phyloP scores from a whole-genome alignment of 495 filamentous ascomycete species.

The Coniosporium apollinis region DNA sequence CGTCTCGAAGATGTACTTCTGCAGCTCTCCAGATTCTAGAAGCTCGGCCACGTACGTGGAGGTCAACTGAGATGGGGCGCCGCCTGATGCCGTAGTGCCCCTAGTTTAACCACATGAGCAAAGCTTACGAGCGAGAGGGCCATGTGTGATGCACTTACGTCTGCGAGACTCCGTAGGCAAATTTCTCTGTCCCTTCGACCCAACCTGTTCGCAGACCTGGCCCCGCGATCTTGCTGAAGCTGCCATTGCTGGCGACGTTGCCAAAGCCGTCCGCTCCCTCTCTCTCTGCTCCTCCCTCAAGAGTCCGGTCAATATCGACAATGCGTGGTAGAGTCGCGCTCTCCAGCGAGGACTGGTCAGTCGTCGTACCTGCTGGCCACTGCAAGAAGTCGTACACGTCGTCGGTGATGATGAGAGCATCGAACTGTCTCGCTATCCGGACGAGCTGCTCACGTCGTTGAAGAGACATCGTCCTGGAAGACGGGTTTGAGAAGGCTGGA shows the following conservation, averaged over 20 bases:
- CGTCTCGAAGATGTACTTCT: constrained; percentile 23
- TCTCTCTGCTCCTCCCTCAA: constrained; percentile 32
- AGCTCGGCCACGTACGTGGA: constrained; percentile 48
- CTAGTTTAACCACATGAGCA: neutral
- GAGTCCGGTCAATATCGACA: constrained; percentile 55
- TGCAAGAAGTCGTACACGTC: constrained; percentile 86
- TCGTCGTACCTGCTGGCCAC: constrained; percentile 32
- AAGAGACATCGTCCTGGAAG: constrained; percentile 53
- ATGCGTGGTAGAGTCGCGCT: constrained; percentile 46
- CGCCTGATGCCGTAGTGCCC: constrained; percentile 37
- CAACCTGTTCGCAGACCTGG: constrained; percentile 71
- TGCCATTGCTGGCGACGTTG: constrained; percentile 63
- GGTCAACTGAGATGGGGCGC: constrained; percentile 54
- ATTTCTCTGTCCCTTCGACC: constrained; percentile 53
- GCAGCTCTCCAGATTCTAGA: constrained; percentile 33
- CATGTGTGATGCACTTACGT: constrained; percentile 28
- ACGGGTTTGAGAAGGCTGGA: constrained; percentile 71
- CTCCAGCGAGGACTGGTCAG: constrained; percentile 11
- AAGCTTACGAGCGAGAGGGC: neutral
- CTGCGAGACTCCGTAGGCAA: constrained; percentile 50
- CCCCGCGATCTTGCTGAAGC: constrained; percentile 70
- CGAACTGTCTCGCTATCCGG: constrained; percentile 47
- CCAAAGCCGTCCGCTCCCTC: constrained; percentile 40
- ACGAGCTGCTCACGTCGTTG: constrained; percentile 44
- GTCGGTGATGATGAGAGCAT: constrained; percentile 68